Evolutionary conservation across 2,329 filamentous ascomycete genomes (phyloP), one percentile per base, ranked within the genome.

Genomic region (Penicillium sp.): DNA sequence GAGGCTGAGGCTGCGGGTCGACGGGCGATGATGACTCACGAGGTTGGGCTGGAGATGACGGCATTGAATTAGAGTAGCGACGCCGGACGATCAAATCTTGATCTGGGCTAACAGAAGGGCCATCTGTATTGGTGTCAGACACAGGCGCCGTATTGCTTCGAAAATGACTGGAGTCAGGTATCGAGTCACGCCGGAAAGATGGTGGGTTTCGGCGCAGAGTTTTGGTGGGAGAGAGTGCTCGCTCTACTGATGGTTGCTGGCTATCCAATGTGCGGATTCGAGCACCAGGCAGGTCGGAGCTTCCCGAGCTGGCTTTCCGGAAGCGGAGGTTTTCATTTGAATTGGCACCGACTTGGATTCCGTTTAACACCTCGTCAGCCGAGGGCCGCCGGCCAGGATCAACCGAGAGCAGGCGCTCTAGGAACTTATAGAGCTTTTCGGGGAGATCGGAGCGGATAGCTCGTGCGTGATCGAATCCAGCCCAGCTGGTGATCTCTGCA

Each of bases 401-500:
- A 13, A 95, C 80, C 1, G 91, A 88, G 6, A 99, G 82, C 6
- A 99, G 80, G 56, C 86, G 86, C 71, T 91, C 92, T 4, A 99
- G 81, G 54, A 96, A 87, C 46, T 86, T 85, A 74, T 97, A 99
- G 0, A 99, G 83, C 72, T 90, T 89, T 6, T 91, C 83, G 0
- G 94, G 94, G 0, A 99, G 79, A 67, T 97, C 94, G 0, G 89
- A 86, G 2, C 93, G 85, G 62, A 89, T 83, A 37, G 87, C 82
- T 35, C 86, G 83, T 65, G 90, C 88, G 59, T 91, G 88, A 61
- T 91, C 86, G 66, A 97, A 96, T 0, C 94, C 94, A 54, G 86
- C 80, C 94, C 94, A 99, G 35, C 84, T 82, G 12, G 86, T 86
- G 56, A 99, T 97, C 73, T 99, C 94, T 3, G 83, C 88, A 42